These are phyloP conservation scores for Phytopythium boreale DNA, from an alignment of 352 stramenopile species.

Conservation along the genomic window DNA sequence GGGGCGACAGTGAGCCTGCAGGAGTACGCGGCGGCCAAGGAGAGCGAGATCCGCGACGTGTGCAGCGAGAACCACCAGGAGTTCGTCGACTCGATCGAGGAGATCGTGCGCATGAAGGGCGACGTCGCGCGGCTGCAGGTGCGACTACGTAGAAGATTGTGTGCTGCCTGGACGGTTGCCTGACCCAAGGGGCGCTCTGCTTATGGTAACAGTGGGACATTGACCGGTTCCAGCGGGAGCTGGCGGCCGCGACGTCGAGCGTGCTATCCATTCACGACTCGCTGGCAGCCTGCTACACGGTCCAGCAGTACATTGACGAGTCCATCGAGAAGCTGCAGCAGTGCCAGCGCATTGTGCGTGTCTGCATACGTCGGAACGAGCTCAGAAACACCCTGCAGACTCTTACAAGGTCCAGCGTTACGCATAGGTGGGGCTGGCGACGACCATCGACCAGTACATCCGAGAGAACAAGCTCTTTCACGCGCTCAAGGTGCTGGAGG, in stretches of 20 bases:
- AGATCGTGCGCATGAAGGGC: conserved; percentile 79
- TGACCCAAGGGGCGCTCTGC: neutral
- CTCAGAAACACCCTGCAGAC: neutral
- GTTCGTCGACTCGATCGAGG: conserved; percentile 80
- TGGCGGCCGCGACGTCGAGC: conserved; percentile 40
- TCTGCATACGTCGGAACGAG: neutral
- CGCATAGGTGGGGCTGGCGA: conserved; percentile 56
- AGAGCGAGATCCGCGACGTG: conserved; percentile 72
- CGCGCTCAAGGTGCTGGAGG: conserved; percentile 71
- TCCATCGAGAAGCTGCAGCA: conserved; percentile 81
- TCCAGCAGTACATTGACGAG: conserved; percentile 70
- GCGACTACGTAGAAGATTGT: no score
- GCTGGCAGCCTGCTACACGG: conserved; percentile 47
- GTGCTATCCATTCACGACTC: conserved; percentile 59
- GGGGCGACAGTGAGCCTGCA: conserved; percentile 43
- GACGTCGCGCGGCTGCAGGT: conserved; percentile 71
- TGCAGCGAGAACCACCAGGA: conserved; percentile 79
- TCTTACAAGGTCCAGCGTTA: no score
- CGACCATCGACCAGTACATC: conserved; percentile 64
- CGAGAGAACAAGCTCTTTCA: conserved; percentile 71
- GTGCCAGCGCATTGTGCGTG: conserved; percentile 69
- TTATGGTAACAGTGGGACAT: conserved; percentile 45
- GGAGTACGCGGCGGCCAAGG: conserved; percentile 54
- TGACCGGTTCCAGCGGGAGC: conserved; percentile 58
- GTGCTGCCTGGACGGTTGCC: no score